Conservation (phyloP, 306 rosid genomes). For the Chamaecrista fasciculata region DNA sequence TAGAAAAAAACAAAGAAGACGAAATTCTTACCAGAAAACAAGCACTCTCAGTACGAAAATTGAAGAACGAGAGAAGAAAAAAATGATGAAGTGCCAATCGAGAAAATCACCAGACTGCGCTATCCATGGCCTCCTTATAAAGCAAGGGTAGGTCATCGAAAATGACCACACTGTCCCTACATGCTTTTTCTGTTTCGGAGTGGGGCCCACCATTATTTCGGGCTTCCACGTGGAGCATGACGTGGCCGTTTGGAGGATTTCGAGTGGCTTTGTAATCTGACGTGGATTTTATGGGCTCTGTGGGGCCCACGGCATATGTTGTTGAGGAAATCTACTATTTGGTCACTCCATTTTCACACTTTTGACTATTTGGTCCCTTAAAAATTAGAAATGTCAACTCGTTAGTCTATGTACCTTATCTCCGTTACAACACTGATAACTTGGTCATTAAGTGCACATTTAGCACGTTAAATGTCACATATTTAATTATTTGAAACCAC, state of each 20-base stretch:
- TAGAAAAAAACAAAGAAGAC: background rate
- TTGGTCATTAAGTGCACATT: too few relatives aligned
- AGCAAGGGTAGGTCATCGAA: background rate
- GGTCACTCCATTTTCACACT: too few relatives aligned
- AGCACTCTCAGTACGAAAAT: background rate
- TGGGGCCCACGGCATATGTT: too few relatives aligned
- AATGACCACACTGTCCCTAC: slow-evolving; percentile 26
- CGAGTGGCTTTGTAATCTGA: background rate
- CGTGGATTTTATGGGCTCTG: too few relatives aligned
- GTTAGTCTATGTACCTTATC: too few relatives aligned
- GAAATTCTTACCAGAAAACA: background rate
- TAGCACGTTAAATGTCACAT: too few relatives aligned
- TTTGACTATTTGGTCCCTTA: too few relatives aligned
- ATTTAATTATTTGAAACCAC: too few relatives aligned
- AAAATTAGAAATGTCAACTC: too few relatives aligned
- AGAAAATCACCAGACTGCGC: background rate
- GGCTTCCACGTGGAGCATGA: background rate
- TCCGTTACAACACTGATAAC: too few relatives aligned
- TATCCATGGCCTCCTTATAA: background rate
- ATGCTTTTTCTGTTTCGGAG: background rate
- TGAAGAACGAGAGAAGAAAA: background rate
- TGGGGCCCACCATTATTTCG: background rate
- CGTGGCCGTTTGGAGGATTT: background rate
- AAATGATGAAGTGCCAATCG: background rate
- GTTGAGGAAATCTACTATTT: too few relatives aligned